Evolutionary conservation across 1,284 basidiomycete genomes (phyloP), one percentile per base, ranked within the genome.

Genomic region (Cyathus pygmaeus): DNA sequence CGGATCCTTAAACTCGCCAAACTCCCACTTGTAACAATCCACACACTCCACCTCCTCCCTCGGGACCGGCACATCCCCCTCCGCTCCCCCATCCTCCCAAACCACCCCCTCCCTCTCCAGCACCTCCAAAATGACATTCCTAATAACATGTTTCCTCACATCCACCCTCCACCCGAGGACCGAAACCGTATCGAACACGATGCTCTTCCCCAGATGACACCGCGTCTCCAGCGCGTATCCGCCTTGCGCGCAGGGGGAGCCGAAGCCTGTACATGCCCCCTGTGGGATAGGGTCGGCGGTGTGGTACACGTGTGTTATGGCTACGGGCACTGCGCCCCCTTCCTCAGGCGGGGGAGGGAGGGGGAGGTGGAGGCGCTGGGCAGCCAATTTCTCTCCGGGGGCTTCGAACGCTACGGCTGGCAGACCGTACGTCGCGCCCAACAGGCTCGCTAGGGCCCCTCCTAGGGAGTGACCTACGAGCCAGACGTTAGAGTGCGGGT

Each of bases 321-420:
- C 85, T 19, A 84, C 78, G 26, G 72, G 71, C 17, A 74, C 27
- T 24, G 13, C 13, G 5, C 7, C 27, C 5, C 49, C 49, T 23
- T 41, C 42, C 3, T 26, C 11, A 64, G 24, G 21, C 69, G 59
- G 55, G 1, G 86, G 85, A 1, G 92, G 91, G n/a, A 90, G 75
- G 0, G 91, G 91, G 5, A 99, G 88, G 70, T 96, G 94, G 4
- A 99, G 87, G 41, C 98, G 89, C 26, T 85, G 77, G 0, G 98
- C 94, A 3, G 97, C 93, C 50, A 98, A 84, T 15, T 90, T 86
- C 72, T 99, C 98, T 19, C 95, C 96, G 0, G 96, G 96, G 13
- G 95, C 87, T 79, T 99, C 96, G 73, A 96, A 98, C 0, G 96
- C 90, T 46, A 99, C 91, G 2, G 90, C 92, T 0, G 97, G 98